A percentile compares a stretch with the other conserved stretches of the same genome.
These are phyloP conservation scores for Dictyostelium firmibasis DNA, from an alignment of 78 protist species.

Conservation along the genomic window DNA sequence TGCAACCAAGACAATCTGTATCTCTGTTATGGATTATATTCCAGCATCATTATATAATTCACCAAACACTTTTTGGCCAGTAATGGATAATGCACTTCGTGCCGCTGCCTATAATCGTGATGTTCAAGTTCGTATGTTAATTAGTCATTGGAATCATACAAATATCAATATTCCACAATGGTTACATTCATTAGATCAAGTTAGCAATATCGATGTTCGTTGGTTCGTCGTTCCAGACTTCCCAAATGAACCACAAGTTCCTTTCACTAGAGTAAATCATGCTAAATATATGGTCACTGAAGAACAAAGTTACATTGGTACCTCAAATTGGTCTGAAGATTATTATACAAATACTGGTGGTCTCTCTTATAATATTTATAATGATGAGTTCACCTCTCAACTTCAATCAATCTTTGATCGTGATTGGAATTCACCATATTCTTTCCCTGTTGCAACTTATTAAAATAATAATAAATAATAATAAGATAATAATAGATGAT, in stretches of 20 bases:
- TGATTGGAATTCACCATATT: constrained; percentile 74
- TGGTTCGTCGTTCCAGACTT: constrained; percentile 85
- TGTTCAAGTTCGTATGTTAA: constrained; percentile 82
- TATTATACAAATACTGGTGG: constrained; percentile 85
- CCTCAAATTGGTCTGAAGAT: constrained; percentile 88
- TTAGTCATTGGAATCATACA: constrained; percentile 88
- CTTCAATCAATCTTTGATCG: constrained; percentile 68
- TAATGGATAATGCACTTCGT: constrained; percentile 82
- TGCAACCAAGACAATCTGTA: constrained; percentile 49
- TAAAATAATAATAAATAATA: neutral
- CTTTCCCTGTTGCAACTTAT: constrained; percentile 51
- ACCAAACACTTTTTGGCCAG: constrained; percentile 84
- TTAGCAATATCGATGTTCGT: constrained; percentile 69
- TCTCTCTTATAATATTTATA: constrained; percentile 51
- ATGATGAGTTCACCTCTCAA: constrained; percentile 31
- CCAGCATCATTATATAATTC: constrained; percentile 68
- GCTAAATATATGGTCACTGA: constrained; percentile 93
- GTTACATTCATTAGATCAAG: constrained; percentile 71
- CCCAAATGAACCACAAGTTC: constrained; percentile 48
- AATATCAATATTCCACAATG: constrained; percentile 38
- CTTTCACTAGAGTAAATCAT: constrained; percentile 92
- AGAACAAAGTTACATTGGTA: constrained; percentile 62
- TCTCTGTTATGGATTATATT: constrained; percentile 87
- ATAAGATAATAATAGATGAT: no score
- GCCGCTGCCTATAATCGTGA: constrained; percentile 69